Percentiles rank a stretch among this genome's conserved stretches.
phyloP scores from a whole-genome alignment of 1,139 yeast genomes.

The Taiozyma onychis region DNA sequence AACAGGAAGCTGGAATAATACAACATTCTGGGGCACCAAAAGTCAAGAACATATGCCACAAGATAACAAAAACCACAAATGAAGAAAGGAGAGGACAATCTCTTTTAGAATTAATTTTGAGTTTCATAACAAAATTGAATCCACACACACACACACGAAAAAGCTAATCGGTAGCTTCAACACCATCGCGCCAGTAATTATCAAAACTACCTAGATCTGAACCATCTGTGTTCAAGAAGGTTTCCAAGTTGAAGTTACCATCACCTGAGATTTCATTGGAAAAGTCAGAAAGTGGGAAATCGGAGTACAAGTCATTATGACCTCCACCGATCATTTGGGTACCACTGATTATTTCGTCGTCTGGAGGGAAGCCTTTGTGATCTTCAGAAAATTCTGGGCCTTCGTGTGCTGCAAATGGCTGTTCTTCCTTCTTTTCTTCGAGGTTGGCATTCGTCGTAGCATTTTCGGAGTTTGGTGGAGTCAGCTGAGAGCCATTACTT shows the following conservation, averaged over 20 bases:
- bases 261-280: slow-evolving; percentile 21
- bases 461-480: slow-evolving; percentile 25
- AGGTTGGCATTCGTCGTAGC: slow-evolving; percentile 12
- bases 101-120: neutral
- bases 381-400: slow-evolving; percentile 1
- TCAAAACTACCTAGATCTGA: slow-evolving; percentile 20
- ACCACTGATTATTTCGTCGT: slow-evolving; percentile 13
- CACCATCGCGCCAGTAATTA: slow-evolving; percentile 24
- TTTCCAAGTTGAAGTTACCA: slow-evolving; percentile 23
- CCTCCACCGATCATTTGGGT: slow-evolving; percentile 12
- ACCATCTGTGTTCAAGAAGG: slow-evolving; percentile 21
- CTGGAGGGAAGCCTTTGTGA: slow-evolving; percentile 6
- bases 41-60: neutral
- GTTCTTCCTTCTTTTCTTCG: neutral
- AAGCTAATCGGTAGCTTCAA: slow-evolving; percentile 22
- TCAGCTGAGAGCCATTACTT: slow-evolving; percentile 21
- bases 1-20: neutral
- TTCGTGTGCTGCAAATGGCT: neutral
- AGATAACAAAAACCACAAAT: neutral
- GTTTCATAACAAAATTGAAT: neutral
- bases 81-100: neutral
- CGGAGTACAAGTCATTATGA: slow-evolving; percentile 17
- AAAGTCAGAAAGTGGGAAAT: slow-evolving; percentile 22
- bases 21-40: neutral
- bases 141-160: neutral